Percentiles rank a stretch among this genome's conserved stretches.
These are phyloP conservation scores for Colletotrichum sp. DNA, from an alignment of 2,329 filamentous ascomycete species.

Conservation along the genomic window DNA sequence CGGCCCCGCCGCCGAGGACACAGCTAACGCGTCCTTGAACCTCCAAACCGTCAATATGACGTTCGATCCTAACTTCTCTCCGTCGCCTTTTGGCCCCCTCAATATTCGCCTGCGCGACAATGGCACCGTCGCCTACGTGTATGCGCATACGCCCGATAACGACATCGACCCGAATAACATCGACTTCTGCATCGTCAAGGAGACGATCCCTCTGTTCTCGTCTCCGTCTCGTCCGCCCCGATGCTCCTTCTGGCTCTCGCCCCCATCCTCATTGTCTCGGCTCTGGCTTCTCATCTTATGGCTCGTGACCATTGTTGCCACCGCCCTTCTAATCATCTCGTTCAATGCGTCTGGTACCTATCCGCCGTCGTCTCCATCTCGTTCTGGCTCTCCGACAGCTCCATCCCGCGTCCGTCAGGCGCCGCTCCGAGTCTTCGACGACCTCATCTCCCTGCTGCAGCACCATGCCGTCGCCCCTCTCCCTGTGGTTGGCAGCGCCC, in stretches of 20 bases:
- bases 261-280: not conserved
- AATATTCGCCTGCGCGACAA: not conserved
- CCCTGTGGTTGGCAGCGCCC: not conserved
- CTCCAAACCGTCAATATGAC: not conserved
- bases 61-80: not conserved
- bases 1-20: not conserved
- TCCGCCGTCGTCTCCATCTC: not conserved
- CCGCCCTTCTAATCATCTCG: not conserved
- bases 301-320: not conserved
- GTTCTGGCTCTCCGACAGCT: not conserved
- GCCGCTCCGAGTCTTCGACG: not conserved
- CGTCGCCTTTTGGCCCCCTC: not conserved
- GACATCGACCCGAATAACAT: not conserved
- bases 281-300: not conserved
- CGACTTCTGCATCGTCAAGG: not conserved
- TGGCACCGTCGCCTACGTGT: not conserved
- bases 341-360: not conserved
- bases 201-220: not conserved
- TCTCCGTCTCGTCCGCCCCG: not conserved
- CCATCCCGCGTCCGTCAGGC: not conserved
- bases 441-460: not conserved
- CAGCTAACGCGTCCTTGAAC: not conserved
- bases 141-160: not conserved
- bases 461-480: not conserved
- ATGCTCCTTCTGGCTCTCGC: not conserved